Evolutionary conservation across 2,329 filamentous ascomycete genomes (phyloP).

Genomic region (Chalaropsis ovoidea): DNA sequence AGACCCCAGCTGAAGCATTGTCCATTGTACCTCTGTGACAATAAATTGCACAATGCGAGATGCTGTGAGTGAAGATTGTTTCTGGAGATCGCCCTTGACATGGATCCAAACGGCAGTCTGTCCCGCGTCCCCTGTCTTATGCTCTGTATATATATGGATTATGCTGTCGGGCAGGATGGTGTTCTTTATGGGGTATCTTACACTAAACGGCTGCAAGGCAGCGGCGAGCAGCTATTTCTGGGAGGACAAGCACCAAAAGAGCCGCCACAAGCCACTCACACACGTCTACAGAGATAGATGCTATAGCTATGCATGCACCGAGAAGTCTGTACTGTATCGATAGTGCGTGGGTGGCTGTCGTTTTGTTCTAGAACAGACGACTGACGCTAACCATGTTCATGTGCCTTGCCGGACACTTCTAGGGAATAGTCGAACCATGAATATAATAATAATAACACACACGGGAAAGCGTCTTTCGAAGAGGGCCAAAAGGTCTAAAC

Average conservation of each 20-base stretch:
- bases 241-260: not conserved
- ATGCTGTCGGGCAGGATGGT: not conserved
- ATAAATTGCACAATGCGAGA: slow-evolving; percentile 2
- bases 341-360: not conserved
- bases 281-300: not conserved
- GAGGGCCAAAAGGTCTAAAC: not conserved
- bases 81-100: not conserved
- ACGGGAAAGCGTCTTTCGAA: not conserved
- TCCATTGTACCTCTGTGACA: not conserved
- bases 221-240: not conserved
- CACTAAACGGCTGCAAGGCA: not conserved
- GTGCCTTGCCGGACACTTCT: not conserved
- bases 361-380: not conserved
- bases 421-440: not conserved
- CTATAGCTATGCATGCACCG: not conserved
- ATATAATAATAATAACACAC: not conserved
- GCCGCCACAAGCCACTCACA: not conserved
- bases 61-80: not conserved
- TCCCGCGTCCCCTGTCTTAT: not conserved
- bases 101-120: not conserved
- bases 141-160: not conserved
- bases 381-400: not conserved
- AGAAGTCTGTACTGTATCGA: not conserved
- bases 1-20: no score
- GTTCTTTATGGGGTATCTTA: not conserved